Percentiles rank a stretch among this genome's conserved stretches.
Conservation (phyloP, 1,139 yeast species). For the Nakaseomyces nivariensis region DNA sequence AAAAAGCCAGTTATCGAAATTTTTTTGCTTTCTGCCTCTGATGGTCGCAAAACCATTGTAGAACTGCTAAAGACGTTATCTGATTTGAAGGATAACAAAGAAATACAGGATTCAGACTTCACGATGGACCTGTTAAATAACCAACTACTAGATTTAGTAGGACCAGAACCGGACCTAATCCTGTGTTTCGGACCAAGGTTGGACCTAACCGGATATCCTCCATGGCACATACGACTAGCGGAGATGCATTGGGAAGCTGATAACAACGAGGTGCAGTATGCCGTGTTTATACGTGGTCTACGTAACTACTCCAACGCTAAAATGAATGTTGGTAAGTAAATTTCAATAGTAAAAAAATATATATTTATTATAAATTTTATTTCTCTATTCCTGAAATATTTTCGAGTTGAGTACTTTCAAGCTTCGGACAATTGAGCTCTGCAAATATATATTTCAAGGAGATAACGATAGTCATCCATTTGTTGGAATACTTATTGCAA, state of each 20-base stretch:
- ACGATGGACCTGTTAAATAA: slow-evolving; percentile 65
- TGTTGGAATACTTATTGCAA: too few species aligned
- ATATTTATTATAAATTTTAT: not conserved
- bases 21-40: slow-evolving; percentile 58
- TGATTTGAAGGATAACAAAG: slow-evolving; percentile 55
- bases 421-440: too few species aligned
- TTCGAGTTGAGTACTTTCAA: too few species aligned
- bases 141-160: slow-evolving; percentile 66
- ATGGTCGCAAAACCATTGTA: slow-evolving; percentile 85
- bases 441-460: too few species aligned
- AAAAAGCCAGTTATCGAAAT: slow-evolving; percentile 48
- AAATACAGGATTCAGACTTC: slow-evolving; percentile 55
- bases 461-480: too few species aligned
- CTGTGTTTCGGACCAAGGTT: slow-evolving; percentile 76
- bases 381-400: too few species aligned
- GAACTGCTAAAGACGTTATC: slow-evolving; percentile 83
- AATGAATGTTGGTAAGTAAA: slow-evolving; percentile 71
- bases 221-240: slow-evolving; percentile 89
- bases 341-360: not conserved
- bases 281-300: slow-evolving; percentile 76
- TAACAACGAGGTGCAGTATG: slow-evolving; percentile 67
- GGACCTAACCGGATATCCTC: slow-evolving; percentile 91
- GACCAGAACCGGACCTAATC: slow-evolving; percentile 82
- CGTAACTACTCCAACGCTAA: slow-evolving; percentile 72
- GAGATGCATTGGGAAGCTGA: slow-evolving; percentile 90